phyloP scores from a whole-genome alignment of 2,329 filamentous ascomycete genomes.

The Fusarium albosuccineum region DNA sequence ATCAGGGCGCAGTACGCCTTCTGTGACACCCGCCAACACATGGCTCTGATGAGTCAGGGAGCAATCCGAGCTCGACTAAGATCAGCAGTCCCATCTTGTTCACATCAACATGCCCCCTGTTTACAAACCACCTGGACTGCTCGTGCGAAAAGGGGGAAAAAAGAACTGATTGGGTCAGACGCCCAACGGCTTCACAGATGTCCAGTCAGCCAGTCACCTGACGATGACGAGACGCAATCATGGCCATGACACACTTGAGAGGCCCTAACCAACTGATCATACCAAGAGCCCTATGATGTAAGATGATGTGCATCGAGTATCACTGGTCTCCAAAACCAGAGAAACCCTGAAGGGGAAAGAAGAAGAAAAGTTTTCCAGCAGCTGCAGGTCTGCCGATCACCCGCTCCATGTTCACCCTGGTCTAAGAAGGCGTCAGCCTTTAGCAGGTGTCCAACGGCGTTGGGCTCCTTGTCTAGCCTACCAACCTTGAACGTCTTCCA shows the following conservation, averaged over 20 bases:
- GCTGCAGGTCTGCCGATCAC: constrained; percentile 29
- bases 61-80: not conserved
- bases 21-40: not conserved
- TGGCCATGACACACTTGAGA: constrained; percentile 1
- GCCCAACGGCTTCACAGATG: no score
- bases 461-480: not conserved
- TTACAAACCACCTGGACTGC: no score
- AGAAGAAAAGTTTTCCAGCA: not conserved
- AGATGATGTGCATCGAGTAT: constrained; percentile 13
- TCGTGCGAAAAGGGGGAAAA: no score
- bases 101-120: no score
- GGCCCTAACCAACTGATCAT: not conserved
- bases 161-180: no score
- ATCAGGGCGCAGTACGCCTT: no score
- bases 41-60: constrained; percentile 5
- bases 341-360: not conserved
- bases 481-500: not conserved
- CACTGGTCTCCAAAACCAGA: not conserved
- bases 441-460: constrained; percentile 10
- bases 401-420: constrained; percentile 8
- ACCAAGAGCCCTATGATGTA: constrained; percentile 23
- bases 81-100: not conserved
- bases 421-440: constrained; percentile 16
- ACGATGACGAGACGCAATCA: constrained; percentile 21
- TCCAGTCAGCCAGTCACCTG: constrained; percentile 16